phyloP scores from a whole-genome alignment of 2,329 filamentous ascomycete species.

The Raffaelea albimanens region DNA sequence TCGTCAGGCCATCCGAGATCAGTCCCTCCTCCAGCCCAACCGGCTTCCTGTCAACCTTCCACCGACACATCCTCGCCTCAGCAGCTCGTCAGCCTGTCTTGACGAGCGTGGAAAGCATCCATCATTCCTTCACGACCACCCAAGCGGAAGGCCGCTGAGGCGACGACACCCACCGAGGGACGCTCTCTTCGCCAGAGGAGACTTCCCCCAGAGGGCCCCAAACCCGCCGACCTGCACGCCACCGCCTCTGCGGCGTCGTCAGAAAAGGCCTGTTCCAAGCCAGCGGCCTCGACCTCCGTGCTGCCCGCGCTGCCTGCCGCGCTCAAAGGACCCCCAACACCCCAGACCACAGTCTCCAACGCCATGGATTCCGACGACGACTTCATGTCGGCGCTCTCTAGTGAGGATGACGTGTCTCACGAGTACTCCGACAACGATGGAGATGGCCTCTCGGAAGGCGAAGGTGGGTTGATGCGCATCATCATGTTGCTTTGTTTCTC shows the following conservation, averaged over 20 bases:
- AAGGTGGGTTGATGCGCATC: constrained; percentile 29
- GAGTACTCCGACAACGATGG: constrained; percentile 70
- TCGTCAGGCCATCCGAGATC: no score
- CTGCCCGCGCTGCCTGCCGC: not conserved
- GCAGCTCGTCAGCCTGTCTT: constrained; percentile 13
- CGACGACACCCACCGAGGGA: constrained; percentile 42
- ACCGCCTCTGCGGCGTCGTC: constrained; percentile 31
- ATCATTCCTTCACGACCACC: constrained; percentile 51
- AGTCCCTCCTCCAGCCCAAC: not conserved
- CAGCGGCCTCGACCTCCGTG: not conserved
- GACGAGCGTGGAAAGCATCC: constrained; percentile 18
- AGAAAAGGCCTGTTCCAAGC: not conserved
- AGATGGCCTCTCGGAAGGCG: constrained; percentile 44
- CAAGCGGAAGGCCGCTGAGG: constrained; percentile 58
- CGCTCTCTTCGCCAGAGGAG: constrained; percentile 38
- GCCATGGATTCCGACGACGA: constrained; percentile 95
- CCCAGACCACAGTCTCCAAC: constrained; percentile 36
- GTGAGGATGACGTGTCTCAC: constrained; percentile 63
- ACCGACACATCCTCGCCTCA: not conserved
- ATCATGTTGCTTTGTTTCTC: not conserved
- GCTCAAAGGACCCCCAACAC: constrained; percentile 10
- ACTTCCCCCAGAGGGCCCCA: constrained; percentile 38
- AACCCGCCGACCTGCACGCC: constrained; percentile 27
- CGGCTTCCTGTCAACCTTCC: not conserved
- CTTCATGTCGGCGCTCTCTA: constrained; percentile 76